Evolutionary conservation across 805 yeast species (phyloP), one percentile per base, ranked within the genome.

Genomic region (Yarrowia bubula): DNA sequence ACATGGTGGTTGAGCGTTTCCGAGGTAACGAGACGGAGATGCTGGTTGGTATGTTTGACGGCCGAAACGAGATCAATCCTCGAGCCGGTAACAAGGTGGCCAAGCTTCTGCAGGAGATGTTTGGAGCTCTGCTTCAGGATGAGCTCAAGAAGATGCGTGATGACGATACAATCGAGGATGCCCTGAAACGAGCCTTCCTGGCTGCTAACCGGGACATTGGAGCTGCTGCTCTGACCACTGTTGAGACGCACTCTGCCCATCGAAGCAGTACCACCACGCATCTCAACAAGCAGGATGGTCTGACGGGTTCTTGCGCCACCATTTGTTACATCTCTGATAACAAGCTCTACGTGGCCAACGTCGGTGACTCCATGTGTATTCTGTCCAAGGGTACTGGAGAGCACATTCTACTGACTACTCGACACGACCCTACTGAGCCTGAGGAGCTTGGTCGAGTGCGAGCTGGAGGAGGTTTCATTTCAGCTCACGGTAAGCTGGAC

Each of bases 391-490:
- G 85, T 44, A 91, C 89, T 75, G 97, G 98, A 35, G 93, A 90
- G 57, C 88, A 84, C 73, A 78, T 80, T n/a, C 78, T 84, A 4
- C 77, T 95, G 46, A 88, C 96, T 1, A 84, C 82, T 22, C 84
- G 86, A 65, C 98, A 95, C 75, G 91, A 88, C 68, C 98, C 98
- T 8, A 87, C 95, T 5, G 84, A 83, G 32, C 80, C 88, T 35
- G 80, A 79, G 47, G 96, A 92, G 72, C 69, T 79, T 15, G 75
- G 72, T n/a, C 80, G 97, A 70, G 90, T 95, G 55, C 81, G 98
- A 71, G 89, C 89, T 1, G 85, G 96, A 28, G 98, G 98, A 63
- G 98, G 98, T 1, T 88, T 83, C 74, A 96, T 95, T 10, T 84
- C 90, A 9, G 88, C 89, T 17, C 89, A 88, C 71, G 97, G 93